These are phyloP conservation scores for Diaporthe eres DNA, from an alignment of 2,329 filamentous ascomycete species.

Conservation along the genomic window DNA sequence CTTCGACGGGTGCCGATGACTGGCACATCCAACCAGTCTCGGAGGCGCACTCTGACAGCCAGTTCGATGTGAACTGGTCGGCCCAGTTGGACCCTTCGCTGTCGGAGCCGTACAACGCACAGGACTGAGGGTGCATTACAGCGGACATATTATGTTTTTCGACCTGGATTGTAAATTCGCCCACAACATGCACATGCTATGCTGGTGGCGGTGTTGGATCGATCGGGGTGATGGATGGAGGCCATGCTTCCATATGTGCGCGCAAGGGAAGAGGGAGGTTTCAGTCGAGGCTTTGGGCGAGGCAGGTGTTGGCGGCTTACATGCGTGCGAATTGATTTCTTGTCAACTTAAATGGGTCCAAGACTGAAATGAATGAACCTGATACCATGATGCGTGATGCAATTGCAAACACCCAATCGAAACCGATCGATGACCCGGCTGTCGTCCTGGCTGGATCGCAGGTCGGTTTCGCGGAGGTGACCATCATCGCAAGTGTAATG, in stretches of 20 bases:
- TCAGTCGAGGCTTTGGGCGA: constrained; percentile 10
- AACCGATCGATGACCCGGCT: not conserved
- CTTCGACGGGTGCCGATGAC: constrained; percentile 14
- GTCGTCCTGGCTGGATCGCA: not conserved
- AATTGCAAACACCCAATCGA: not conserved
- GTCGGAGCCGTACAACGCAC: constrained; percentile 39
- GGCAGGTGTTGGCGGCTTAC: constrained; percentile 36
- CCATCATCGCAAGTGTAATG: not conserved
- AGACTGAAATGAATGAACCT: constrained; percentile 1
- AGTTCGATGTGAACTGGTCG: constrained; percentile 38
- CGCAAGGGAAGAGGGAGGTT: not conserved
- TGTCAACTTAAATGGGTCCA: constrained; percentile 20
- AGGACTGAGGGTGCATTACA: constrained; percentile 33
- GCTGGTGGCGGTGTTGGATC: constrained; percentile 26
- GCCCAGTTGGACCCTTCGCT: constrained; percentile 37
- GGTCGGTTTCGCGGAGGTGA: not conserved
- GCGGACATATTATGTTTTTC: constrained; percentile 8
- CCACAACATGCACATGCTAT: constrained; percentile 21
- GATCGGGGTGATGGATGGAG: not conserved
- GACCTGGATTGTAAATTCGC: constrained; percentile 22
- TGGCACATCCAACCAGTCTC: constrained; percentile 41
- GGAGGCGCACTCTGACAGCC: constrained; percentile 32
- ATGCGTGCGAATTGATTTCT: constrained; percentile 29
- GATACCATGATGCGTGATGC: constrained; percentile 2
- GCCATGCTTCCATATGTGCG: not conserved